Percentiles rank a stretch among this genome's conserved stretches.
Evolutionary conservation across 305 asterid species (phyloP).

Genomic region (Petunia hybrid): DNA sequence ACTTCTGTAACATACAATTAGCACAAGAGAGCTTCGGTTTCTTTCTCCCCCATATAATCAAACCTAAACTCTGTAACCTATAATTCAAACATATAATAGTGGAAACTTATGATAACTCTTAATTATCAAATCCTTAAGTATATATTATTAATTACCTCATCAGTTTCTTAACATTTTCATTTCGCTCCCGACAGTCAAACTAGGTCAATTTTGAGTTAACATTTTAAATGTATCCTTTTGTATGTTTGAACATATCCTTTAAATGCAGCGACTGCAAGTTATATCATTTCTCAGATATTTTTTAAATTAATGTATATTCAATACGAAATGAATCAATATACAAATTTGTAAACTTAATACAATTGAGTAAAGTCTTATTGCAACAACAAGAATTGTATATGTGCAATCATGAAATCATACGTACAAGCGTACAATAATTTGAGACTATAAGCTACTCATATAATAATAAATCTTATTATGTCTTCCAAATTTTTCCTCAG

Average conservation of each 20-base stretch:
- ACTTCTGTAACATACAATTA: constrained; percentile 17
- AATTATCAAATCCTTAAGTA: not conserved
- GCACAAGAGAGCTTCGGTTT: not conserved
- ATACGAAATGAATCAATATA: not conserved
- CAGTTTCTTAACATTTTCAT: not conserved
- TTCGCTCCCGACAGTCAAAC: not conserved
- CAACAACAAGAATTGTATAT: too few relatives aligned
- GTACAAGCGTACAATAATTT: too few relatives aligned
- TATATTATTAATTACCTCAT: not conserved
- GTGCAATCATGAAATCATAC: too few relatives aligned
- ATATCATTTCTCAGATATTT: not conserved
- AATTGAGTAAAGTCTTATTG: not conserved
- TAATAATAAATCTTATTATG: too few relatives aligned
- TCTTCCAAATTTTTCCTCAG: too few relatives aligned
- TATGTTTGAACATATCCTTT: not conserved
- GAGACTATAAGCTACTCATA: too few relatives aligned
- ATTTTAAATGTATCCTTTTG: not conserved
- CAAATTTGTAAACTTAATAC: not conserved
- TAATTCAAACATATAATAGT: not conserved
- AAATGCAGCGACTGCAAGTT: not conserved
- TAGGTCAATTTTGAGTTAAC: not conserved
- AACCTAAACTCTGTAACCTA: not conserved
- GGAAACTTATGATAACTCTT: constrained; percentile 8
- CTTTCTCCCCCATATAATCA: constrained; percentile 8
- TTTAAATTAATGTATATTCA: not conserved